Evolutionary conservation across 305 asterid species (phyloP).

Genomic region (Fraxinus nigra): DNA sequence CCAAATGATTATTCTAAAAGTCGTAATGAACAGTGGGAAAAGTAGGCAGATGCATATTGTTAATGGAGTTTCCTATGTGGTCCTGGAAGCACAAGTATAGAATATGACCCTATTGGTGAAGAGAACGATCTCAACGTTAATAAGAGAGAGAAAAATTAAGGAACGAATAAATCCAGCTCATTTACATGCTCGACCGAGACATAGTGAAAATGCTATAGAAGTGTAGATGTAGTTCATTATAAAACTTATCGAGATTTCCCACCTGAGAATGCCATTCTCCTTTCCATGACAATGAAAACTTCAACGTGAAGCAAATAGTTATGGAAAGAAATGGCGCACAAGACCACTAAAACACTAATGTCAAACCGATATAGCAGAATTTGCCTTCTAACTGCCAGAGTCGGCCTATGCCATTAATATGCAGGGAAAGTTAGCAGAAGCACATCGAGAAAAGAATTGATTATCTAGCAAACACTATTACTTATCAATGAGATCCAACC

Average conservation of each 20-base stretch:
- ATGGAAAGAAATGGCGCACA: not conserved
- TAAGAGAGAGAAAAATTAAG: not conserved
- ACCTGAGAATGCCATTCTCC: not conserved
- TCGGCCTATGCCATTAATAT: not conserved
- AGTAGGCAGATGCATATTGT: not conserved
- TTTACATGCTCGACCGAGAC: not conserved
- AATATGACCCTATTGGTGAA: not conserved
- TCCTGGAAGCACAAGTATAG: not conserved
- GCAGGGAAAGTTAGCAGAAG: not conserved
- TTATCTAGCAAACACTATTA: not conserved
- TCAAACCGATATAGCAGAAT: not conserved
- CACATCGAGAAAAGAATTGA: not conserved
- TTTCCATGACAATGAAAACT: not conserved
- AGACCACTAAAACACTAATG: not conserved
- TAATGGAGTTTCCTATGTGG: not conserved
- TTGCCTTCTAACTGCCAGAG: not conserved
- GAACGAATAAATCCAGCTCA: not conserved
- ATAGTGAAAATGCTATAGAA: not conserved
- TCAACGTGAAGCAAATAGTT: not conserved
- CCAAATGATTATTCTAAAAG: not conserved
- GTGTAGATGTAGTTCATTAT: not conserved
- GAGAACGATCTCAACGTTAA: not conserved
- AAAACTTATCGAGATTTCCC: not conserved
- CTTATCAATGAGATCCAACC: constrained; percentile 47
- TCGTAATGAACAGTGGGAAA: not conserved